Base-by-base conservation (phyloP, 306 rosid species). In the Pterocarpus macrocarpus region DNA sequence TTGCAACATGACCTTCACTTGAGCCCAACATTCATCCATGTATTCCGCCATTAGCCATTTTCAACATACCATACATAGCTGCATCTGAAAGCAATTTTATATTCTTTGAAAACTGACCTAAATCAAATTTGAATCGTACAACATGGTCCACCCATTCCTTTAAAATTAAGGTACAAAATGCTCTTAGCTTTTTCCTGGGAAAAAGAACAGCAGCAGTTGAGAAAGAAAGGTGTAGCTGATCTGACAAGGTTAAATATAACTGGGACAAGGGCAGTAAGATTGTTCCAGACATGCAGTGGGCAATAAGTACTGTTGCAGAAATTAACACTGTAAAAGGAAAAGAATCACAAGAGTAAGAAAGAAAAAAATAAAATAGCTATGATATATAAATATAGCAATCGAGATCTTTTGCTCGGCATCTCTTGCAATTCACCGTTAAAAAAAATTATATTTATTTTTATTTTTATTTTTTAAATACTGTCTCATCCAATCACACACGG, bases 161-260 rank as follows among this genome's bases (percentile, higher is more conserved):
- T 68, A 57, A 73, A 63, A 28, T 53, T 35, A 59, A 47, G 77
- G n/a, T 38, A 59, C 34, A 75, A 75, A 79, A 16, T 12, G 9
- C 11, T 52, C 16, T 68, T 84, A 65, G 55, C 73, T 79, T 84
- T 22, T 73, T 79, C 41, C 33, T 47, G 81, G 53, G 45, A 4
- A 66, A 65, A 36, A 68, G 38, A 58, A 83, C 22, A 67, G 59
- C 62, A 50, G 30, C 13, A 5, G 55, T 45, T 14, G 45, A 79
- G 56, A 73, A 74, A 73, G 45, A 62, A 65, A 72, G 73, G 44
- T 45, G 57, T 55, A 44, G 17, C 70, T 55, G 65, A 72, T 72
- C 80, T 83, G 80, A 78, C 79, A 78, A 64, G 43, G 77, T 75
- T 75, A 76, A 82, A 62, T 38, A 69, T 41, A 30, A 58, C 47